These are phyloP conservation scores for Chalara sp. DNA, from an alignment of 2,329 filamentous ascomycete species.

Conservation along the genomic window DNA sequence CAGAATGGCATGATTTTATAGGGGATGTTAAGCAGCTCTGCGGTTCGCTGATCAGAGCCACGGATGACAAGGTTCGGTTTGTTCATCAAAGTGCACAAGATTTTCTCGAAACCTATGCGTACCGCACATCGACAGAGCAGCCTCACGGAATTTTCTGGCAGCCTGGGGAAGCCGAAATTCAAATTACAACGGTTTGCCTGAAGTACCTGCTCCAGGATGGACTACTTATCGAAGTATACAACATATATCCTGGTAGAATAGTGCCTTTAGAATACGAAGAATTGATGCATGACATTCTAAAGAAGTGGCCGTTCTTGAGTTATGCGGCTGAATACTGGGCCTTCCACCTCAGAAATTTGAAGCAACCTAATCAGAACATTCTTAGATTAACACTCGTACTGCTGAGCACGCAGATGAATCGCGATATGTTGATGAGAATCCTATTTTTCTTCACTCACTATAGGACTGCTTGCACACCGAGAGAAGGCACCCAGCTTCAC, in stretches of 20 bases:
- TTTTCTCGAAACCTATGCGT: neutral
- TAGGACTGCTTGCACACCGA: neutral
- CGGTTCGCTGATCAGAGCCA: slow-evolving; percentile 1
- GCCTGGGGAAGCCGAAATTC: neutral
- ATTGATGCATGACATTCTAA: neutral
- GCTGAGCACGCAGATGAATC: neutral
- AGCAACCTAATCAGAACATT: neutral
- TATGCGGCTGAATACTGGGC: slow-evolving; percentile 4
- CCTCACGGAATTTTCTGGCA: neutral
- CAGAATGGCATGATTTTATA: slow-evolving; percentile 1
- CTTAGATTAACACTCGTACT: neutral
- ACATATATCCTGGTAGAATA: neutral
- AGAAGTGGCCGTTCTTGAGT: neutral
- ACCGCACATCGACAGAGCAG: neutral
- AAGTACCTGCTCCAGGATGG: slow-evolving; percentile 1
- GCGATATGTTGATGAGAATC: slow-evolving; percentile 2
- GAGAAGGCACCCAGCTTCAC: neutral
- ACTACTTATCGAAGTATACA: neutral
- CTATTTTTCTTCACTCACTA: neutral
- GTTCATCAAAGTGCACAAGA: slow-evolving; percentile 3
- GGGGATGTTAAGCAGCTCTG: slow-evolving; percentile 1
- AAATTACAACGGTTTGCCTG: neutral
- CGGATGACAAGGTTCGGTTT: neutral
- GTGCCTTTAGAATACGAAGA: neutral
- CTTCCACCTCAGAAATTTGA: neutral